Percentiles rank a stretch among this genome's conserved stretches.
Evolutionary conservation across 73 alveolate genomes (phyloP).

Genomic region (Paramecium octaurelia): DNA sequence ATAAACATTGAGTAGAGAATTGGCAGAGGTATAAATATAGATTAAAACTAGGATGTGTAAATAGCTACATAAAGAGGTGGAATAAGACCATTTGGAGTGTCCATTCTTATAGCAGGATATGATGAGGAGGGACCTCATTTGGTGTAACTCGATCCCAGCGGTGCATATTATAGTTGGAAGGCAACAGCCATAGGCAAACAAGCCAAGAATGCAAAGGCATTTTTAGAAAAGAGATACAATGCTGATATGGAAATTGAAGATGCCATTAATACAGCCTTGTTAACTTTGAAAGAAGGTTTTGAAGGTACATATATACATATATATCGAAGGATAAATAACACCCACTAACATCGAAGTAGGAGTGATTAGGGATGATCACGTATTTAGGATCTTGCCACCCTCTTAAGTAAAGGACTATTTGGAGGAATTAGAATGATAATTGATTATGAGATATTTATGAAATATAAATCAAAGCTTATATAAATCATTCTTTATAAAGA

Average conservation of each 20-base stretch:
- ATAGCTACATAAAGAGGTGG: constrained; percentile 95
- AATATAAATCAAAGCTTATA: background rate
- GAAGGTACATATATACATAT: constrained; percentile 68
- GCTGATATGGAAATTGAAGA: constrained; percentile 89
- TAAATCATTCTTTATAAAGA: background rate
- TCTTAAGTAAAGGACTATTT: constrained; percentile 79
- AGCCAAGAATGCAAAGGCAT: constrained; percentile 82
- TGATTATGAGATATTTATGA: background rate
- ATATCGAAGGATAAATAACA: constrained; percentile 9
- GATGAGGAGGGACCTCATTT: constrained; percentile 93
- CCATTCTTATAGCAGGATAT: constrained; percentile 92
- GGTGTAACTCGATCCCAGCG: constrained; percentile 89
- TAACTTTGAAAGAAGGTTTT: constrained; percentile 86
- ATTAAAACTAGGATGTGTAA: constrained; percentile 65
- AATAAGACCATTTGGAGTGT: constrained; percentile 95
- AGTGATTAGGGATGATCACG: constrained; percentile 70
- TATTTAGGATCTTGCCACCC: constrained; percentile 70
- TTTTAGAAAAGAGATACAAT: constrained; percentile 89
- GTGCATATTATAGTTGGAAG: constrained; percentile 91
- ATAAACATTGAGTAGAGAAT: constrained; percentile 75
- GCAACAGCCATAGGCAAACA: constrained; percentile 94
- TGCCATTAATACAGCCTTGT: constrained; percentile 90
- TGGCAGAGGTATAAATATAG: constrained; percentile 64
- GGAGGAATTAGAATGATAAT: constrained; percentile 76
- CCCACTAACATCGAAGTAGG: constrained; percentile 79